Base-by-base conservation (phyloP, 108 stramenopile genomes). In the Nitzschia inconspicua region DNA sequence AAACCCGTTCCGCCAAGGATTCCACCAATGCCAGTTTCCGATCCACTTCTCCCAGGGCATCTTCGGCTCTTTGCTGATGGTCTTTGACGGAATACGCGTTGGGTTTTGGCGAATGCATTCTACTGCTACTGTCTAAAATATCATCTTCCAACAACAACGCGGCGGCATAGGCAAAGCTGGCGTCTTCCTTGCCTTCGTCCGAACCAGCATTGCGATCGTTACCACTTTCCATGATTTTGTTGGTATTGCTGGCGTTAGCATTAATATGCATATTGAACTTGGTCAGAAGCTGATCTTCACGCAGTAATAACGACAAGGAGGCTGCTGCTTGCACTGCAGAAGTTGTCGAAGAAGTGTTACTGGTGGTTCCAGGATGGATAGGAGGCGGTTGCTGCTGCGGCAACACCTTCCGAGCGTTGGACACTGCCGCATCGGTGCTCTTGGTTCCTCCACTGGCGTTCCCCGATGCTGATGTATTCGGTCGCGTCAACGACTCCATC, bases 41-140 rank as follows among this genome's bases (percentile, higher is more conserved):
- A 30, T 88, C 83, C n/a, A 91, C 90, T 50, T 91, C 86, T 25
- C 75, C 80, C 64, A 91, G 55, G 9, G 86, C 86, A 27, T 77
- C 81, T 30, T 81, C 79, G 18, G 90, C 90, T 31, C 68, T 77
- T 13, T 62, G 42, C 31, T 68, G 47, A 19, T 65, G 57, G 40
- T 54, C 42, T 16, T 18, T 56, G 40, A 23, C 39, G 24, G 23
- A 44, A 48, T 29, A 3, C 14, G 25, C 52, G 27, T 32, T 20
- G 20, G n/a, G n/a, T n/a, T n/a, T n/a, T n/a, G n/a, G n/a, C n/a
- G n/a, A n/a, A n/a, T n/a, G n/a, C n/a, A n/a, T n/a, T n/a, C n/a
- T n/a, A n/a, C 60, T n/a, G 23, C 24, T 25, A 46, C 26, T 18
- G 22, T 64, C 64, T 41, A n/a, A 23, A 29, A 3, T 47, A 19